A percentile compares a stretch with the other conserved stretches of the same genome.
Evolutionary conservation across 768 basidiomycete species (phyloP).

Genomic region (Imleria badia): DNA sequence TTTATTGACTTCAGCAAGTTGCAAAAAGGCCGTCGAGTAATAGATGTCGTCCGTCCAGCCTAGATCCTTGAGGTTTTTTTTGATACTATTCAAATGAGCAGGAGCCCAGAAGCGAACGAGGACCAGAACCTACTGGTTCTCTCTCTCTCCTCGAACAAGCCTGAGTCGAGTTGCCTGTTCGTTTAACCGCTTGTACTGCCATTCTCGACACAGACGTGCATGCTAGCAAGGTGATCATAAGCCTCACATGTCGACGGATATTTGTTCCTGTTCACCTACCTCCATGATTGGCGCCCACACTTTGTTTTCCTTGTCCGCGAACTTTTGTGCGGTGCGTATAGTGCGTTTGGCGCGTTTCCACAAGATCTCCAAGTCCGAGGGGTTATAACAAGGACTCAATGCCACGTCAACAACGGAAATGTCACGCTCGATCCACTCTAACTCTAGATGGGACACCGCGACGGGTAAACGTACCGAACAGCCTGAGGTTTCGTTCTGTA

Average conservation of each 20-base stretch:
- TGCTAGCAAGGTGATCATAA: neutral
- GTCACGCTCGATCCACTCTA: no score
- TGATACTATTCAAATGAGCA: neutral
- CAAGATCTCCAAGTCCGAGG: neutral
- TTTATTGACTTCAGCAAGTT: neutral
- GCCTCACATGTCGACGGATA: neutral
- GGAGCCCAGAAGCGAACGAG: neutral
- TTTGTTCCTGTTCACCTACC: neutral
- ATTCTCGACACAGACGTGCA: neutral
- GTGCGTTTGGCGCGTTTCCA: neutral
- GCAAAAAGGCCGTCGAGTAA: neutral
- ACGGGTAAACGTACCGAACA: neutral
- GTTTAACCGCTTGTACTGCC: neutral
- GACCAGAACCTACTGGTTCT: neutral
- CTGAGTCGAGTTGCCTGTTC: no score
- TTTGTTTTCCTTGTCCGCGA: neutral
- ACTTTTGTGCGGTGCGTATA: no score
- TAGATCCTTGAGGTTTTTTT: neutral
- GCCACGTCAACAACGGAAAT: no score
- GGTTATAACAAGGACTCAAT: neutral
- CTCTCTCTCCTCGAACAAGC: neutral
- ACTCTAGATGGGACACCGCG: neutral
- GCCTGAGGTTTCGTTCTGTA: no score
- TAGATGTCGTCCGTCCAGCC: neutral
- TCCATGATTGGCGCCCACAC: neutral